These are phyloP conservation scores for Fusarium sp. DNA, from an alignment of 2,329 filamentous ascomycete genomes.

Conservation along the genomic window DNA sequence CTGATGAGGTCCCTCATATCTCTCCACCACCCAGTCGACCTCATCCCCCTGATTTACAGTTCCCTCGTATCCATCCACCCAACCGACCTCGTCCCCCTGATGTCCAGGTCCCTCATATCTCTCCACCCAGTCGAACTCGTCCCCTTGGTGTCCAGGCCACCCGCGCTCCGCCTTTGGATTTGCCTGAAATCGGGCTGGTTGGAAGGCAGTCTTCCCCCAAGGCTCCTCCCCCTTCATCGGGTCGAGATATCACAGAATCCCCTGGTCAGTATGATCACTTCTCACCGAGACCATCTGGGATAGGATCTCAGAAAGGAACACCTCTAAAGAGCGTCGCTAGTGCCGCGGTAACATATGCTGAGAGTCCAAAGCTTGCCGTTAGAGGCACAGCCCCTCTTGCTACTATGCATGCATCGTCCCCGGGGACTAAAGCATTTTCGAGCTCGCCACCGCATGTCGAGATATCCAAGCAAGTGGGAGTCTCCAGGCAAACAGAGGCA, in stretches of 20 bases:
- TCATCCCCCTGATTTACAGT: no score
- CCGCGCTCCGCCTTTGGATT: conserved; percentile 22
- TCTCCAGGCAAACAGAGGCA: not conserved
- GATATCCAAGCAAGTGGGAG: not conserved
- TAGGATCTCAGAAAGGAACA: not conserved
- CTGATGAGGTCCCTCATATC: not conserved
- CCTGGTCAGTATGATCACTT: not conserved
- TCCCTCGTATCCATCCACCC: no score
- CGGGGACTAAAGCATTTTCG: not conserved
- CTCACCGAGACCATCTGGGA: not conserved
- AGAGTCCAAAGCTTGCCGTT: not conserved
- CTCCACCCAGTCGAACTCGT: not conserved
- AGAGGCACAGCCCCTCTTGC: not conserved
- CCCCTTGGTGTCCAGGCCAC: not conserved
- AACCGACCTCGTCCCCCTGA: not conserved
- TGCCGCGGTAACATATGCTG: not conserved
- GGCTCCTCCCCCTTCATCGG: not conserved
- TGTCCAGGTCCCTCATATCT: not conserved
- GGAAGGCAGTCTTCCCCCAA: not conserved
- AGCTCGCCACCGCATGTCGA: not conserved
- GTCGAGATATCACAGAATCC: not conserved
- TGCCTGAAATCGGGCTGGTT: conserved; percentile 33
- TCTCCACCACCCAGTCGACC: not conserved
- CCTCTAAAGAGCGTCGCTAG: not conserved
- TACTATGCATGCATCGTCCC: not conserved